Evolutionary conservation across 768 basidiomycete species (phyloP).

Genomic region (Lactarius hengduanensis): DNA sequence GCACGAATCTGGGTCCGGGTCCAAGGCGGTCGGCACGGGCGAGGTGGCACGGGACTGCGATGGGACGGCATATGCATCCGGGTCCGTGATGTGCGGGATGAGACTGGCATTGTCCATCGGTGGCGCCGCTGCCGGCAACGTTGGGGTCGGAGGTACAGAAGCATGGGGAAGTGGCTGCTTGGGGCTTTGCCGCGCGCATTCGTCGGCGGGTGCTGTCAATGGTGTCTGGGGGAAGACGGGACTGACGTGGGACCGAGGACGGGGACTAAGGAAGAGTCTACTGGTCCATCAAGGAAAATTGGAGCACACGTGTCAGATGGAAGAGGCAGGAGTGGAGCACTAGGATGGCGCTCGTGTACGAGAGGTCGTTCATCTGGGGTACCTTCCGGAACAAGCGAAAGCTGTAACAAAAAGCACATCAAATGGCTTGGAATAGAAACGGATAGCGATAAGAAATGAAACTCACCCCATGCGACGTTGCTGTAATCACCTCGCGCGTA

Average conservation of each 20-base stretch:
- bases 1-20: not conserved
- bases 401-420: constrained; percentile 9
- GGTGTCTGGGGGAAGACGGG: not conserved
- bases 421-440: constrained; percentile 9
- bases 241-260: not conserved
- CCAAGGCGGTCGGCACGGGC: constrained; percentile 9
- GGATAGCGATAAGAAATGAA: constrained; percentile 15
- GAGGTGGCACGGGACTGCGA: constrained; percentile 15
- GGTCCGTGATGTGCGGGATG: not conserved
- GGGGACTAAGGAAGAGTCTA: not conserved
- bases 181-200: not conserved
- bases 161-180: not conserved
- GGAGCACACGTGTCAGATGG: not conserved
- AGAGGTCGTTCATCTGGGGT: constrained; percentile 8
- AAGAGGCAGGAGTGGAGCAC: not conserved
- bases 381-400: constrained; percentile 3
- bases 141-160: not conserved
- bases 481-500: not conserved
- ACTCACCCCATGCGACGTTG: constrained; percentile 7
- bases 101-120: not conserved
- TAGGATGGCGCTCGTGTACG: constrained; percentile 4
- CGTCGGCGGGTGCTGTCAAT: not conserved
- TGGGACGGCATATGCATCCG: too few species aligned
- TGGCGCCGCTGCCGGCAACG: not conserved
- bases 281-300: not conserved